A percentile compares a stretch with the other conserved stretches of the same genome.
phyloP scores from a whole-genome alignment of 164 flowering plant genomes.

The Paratinospora sagittata region DNA sequence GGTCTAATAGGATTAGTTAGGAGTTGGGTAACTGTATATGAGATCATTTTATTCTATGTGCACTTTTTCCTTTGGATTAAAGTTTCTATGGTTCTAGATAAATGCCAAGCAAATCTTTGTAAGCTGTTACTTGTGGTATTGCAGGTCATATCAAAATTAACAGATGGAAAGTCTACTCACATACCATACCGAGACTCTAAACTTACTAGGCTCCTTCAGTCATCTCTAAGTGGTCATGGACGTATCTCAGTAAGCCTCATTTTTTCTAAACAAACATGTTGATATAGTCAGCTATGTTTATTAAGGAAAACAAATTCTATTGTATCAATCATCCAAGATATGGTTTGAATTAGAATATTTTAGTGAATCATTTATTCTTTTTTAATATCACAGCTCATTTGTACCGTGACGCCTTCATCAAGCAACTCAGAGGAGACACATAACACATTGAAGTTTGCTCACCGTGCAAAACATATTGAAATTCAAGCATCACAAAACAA shows the following conservation, averaged over 20 bases:
- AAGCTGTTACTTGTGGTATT: constrained; percentile 10
- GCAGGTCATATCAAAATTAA: constrained; percentile 94
- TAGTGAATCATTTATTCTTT: neutral
- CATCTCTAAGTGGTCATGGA: constrained; percentile 96
- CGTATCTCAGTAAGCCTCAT: constrained; percentile 77
- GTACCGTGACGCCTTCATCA: constrained; percentile 95
- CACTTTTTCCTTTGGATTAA: no score
- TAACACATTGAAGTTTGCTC: constrained; percentile 96
- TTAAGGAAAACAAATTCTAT: neutral
- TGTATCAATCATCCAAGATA: neutral
- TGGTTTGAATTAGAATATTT: neutral
- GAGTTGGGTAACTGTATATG: no score
- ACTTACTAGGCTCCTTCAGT: constrained; percentile 90
- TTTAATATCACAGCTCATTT: constrained; percentile 63
- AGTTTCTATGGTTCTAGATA: neutral
- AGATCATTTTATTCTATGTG: no score
- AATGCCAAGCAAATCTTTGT: constrained; percentile 1
- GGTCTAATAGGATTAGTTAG: no score
- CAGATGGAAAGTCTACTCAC: constrained; percentile 82
- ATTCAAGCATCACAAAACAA: constrained; percentile 96
- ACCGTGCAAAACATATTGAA: constrained; percentile 95
- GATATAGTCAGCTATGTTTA: neutral
- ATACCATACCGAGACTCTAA: constrained; percentile 95
- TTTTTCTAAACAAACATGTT: constrained; percentile 1
- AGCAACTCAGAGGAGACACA: constrained; percentile 96